Evolutionary conservation across 441 rosid genomes (phyloP).

Genomic region (Eutrema salsugineum): DNA sequence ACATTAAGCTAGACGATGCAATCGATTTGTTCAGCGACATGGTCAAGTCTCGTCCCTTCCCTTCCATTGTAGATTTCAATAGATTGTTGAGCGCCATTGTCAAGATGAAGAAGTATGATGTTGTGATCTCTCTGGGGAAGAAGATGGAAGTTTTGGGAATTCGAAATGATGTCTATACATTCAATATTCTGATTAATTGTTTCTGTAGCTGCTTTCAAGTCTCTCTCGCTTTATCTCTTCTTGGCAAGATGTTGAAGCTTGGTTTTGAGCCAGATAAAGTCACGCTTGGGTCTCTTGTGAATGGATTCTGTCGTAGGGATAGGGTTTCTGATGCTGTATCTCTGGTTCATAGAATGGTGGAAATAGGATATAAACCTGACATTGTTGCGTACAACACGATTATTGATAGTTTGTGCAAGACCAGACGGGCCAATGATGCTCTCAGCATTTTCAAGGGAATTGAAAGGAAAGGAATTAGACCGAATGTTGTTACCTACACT

Average conservation of each 20-base stretch:
- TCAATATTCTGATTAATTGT: neutral
- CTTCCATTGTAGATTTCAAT: neutral
- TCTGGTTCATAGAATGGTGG: neutral
- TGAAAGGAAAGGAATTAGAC: neutral
- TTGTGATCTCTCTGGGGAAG: neutral
- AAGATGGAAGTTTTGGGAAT: neutral
- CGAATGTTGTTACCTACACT: constrained; percentile 1
- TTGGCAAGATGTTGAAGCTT: constrained; percentile 22
- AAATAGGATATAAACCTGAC: neutral
- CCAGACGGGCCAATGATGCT: neutral
- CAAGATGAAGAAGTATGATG: neutral
- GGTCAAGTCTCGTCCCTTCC: neutral
- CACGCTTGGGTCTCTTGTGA: constrained; percentile 16
- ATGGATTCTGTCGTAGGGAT: constrained; percentile 13
- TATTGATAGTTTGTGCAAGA: neutral
- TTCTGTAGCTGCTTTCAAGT: neutral
- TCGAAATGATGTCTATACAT: neutral
- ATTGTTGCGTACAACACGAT: neutral
- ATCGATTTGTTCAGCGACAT: neutral
- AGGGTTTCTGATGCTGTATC: neutral
- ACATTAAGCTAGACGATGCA: neutral
- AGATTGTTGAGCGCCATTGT: neutral
- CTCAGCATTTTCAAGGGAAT: neutral
- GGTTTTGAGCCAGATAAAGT: constrained; percentile 4
- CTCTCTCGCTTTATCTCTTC: constrained; percentile 8